Evolutionary conservation across 495 filamentous ascomycete genomes (phyloP).

Genomic region (Astrocystis sublimbata): DNA sequence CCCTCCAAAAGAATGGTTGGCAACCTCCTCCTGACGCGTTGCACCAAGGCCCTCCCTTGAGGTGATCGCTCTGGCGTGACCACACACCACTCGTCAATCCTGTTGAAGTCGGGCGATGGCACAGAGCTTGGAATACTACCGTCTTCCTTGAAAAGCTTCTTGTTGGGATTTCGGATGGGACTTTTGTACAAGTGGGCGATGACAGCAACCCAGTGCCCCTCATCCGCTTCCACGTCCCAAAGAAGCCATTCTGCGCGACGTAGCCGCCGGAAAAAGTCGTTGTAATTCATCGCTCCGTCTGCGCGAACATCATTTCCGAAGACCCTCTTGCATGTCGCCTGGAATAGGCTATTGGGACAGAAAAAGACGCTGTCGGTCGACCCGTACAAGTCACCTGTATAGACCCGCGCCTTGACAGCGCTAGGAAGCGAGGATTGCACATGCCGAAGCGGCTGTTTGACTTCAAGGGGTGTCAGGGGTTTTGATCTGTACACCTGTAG

Average conservation of each 20-base stretch:
- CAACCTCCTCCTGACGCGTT: conserved; percentile 6
- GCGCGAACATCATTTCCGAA: conserved; percentile 4
- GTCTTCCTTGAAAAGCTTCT: neutral
- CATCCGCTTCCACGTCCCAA: conserved; percentile 12
- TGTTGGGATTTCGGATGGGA: neutral
- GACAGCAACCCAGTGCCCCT: conserved; percentile 9
- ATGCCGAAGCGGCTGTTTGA: conserved; percentile 16
- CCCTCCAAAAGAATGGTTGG: neutral
- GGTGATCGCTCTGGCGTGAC: conserved; percentile 1
- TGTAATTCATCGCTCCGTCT: conserved; percentile 3
- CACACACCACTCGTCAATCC: conserved; percentile 8
- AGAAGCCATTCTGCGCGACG: conserved; percentile 14
- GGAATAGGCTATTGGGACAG: neutral
- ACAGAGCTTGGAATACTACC: neutral
- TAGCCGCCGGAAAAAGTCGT: conserved; percentile 14
- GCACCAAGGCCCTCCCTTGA: neutral
- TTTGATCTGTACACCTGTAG: conserved; percentile 7
- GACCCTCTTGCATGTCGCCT: neutral
- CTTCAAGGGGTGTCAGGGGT: conserved; percentile 2
- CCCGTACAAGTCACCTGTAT: conserved; percentile 12
- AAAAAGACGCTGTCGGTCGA: conserved; percentile 6
- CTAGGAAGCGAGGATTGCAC: conserved; percentile 8
- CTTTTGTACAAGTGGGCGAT: conserved; percentile 11
- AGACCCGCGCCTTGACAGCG: neutral
- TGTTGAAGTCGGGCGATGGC: neutral